Conservation (phyloP, 208 protist genomes). For the Naegleria fowleri region DNA sequence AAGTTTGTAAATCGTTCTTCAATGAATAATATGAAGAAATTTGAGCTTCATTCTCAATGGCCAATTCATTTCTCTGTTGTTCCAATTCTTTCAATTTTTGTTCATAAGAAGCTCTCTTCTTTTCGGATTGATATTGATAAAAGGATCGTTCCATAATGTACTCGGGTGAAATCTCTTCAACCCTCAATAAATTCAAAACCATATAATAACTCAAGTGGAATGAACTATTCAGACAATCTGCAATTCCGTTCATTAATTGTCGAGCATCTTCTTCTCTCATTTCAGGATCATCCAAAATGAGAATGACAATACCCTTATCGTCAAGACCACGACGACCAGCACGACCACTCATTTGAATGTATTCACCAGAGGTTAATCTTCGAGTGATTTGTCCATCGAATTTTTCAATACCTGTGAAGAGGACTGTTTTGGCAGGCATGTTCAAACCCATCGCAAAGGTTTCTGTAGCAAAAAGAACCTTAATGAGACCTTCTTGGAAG, state of each 20-base stretch:
- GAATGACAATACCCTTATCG: conserved; percentile 93
- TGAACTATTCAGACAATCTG: conserved; percentile 83
- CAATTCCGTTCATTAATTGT: conserved; percentile 79
- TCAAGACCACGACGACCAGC: conserved; percentile 99
- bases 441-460: conserved; percentile 99
- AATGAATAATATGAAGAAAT: neutral
- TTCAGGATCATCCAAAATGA: conserved; percentile 90
- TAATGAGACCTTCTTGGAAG: conserved; percentile 96
- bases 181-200: conserved; percentile 95
- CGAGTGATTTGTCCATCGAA: conserved; percentile 95
- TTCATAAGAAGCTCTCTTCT: conserved; percentile 68
- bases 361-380: conserved; percentile 91
- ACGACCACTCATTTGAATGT: conserved; percentile 99
- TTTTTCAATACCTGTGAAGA: conserved; percentile 97
- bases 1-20: neutral
- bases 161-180: conserved; percentile 93
- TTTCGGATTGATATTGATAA: conserved; percentile 91
- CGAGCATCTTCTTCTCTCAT: conserved; percentile 83
- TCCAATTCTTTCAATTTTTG: neutral
- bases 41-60: neutral
- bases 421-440: conserved; percentile 98
- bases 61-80: neutral
- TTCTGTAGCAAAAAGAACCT: conserved; percentile 98
- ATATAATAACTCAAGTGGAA: conserved; percentile 99
- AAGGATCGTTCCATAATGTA: conserved; percentile 95